Conservation (phyloP, 306 rosid species). For the Sophora flavescens region DNA sequence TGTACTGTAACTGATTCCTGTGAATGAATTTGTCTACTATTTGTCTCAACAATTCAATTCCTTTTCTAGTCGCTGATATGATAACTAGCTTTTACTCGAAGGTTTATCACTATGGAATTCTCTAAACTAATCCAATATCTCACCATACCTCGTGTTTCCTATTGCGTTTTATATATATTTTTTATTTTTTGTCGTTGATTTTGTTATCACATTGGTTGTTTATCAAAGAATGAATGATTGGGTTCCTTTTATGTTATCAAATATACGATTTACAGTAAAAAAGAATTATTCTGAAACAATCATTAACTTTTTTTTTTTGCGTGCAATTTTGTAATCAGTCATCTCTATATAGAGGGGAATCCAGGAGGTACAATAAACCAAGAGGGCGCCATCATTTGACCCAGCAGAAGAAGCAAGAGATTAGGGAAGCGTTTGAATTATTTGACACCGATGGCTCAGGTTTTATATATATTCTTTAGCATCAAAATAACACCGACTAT, state of each 20-base stretch:
- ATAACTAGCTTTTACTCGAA: not conserved
- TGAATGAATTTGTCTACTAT: too few species aligned
- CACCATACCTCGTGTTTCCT: too few species aligned
- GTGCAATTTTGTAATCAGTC: slow-evolving; percentile 56
- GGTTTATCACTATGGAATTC: not conserved
- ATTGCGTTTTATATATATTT: too few species aligned
- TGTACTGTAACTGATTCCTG: not conserved
- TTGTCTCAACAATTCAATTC: not conserved
- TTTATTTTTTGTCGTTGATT: too few species aligned
- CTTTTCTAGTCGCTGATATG: not conserved
- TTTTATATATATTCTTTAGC: slow-evolving; percentile 39
- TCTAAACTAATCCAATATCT: not conserved
- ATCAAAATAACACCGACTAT: not conserved
- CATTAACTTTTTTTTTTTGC: slow-evolving; percentile 10
- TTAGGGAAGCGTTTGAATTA: slow-evolving; percentile 90
- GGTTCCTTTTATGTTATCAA: not conserved
- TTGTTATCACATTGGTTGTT: not conserved
- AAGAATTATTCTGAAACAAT: not conserved
- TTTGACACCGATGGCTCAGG: slow-evolving; percentile 98
- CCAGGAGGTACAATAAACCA: slow-evolving; percentile 70
- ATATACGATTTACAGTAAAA: not conserved
- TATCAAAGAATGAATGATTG: not conserved
- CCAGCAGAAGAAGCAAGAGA: slow-evolving; percentile 82
- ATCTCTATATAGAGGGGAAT: slow-evolving; percentile 59
- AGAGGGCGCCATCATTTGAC: slow-evolving; percentile 68